A percentile compares a stretch with the other conserved stretches of the same genome.
Evolutionary conservation across 371 early-diverging fungal genomes (phyloP).

Genomic region (Dichotomocladium elegans): DNA sequence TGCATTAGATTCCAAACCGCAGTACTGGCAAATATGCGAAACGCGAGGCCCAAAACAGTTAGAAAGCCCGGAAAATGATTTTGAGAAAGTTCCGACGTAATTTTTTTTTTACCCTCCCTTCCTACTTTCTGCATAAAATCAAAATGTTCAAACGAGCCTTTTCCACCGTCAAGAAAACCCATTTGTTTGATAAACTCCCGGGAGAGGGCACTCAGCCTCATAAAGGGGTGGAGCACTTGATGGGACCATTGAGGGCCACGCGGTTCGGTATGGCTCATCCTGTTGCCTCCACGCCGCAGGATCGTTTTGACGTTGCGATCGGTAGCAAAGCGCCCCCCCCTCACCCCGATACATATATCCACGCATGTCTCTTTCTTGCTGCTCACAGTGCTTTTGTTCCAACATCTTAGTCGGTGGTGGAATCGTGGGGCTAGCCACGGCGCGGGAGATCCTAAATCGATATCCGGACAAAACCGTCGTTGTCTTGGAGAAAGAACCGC

Average conservation of each 20-base stretch:
- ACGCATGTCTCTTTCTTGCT: no score
- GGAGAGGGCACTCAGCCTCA: conserved; percentile 26
- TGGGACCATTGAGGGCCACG: conserved; percentile 25
- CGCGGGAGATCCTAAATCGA: conserved; percentile 37
- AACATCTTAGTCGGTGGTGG: conserved; percentile 33
- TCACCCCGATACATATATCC: no score
- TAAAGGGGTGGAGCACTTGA: conserved; percentile 20
- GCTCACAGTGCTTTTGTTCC: no score
- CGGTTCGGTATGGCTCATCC: conserved; percentile 16
- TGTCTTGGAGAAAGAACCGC: conserved; percentile 39
- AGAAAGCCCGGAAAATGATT: no score
- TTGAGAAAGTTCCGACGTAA: no score
- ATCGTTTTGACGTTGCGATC: conserved; percentile 30
- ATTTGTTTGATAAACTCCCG: conserved; percentile 27
- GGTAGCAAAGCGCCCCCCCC: no score
- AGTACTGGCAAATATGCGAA: conserved; percentile 11
- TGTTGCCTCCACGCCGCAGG: conserved; percentile 11
- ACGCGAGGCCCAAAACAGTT: no score
- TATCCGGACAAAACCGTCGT: conserved; percentile 40
- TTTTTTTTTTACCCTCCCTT: not conserved
- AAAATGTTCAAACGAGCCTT: not conserved
- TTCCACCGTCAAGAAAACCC: conserved; percentile 1
- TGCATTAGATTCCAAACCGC: conserved; percentile 69
- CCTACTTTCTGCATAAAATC: not conserved
- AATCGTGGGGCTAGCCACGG: conserved; percentile 46